These are phyloP conservation scores for Spergularia marina DNA, from an alignment of 148 eudicot genomes.

Conservation along the genomic window DNA sequence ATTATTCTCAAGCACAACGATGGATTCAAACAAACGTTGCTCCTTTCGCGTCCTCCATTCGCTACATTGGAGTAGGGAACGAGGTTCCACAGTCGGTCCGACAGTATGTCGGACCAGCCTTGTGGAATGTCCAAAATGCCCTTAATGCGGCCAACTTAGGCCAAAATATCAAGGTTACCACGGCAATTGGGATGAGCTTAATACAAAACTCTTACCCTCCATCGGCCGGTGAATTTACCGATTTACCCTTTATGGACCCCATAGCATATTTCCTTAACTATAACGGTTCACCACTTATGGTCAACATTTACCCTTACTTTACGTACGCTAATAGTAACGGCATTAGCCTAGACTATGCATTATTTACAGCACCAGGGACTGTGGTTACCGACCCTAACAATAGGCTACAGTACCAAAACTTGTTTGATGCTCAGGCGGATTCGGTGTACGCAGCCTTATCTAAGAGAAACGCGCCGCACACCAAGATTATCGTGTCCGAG, in stretches of 20 bases:
- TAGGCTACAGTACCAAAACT: constrained; percentile 28
- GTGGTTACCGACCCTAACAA: constrained; percentile 21
- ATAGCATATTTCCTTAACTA: constrained; percentile 20
- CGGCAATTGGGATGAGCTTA: constrained; percentile 10
- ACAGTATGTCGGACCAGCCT: constrained; percentile 6
- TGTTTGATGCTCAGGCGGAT: constrained; percentile 36
- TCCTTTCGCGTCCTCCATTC: constrained; percentile 14
- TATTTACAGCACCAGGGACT: constrained; percentile 30
- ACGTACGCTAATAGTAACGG: neutral
- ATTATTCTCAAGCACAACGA: constrained; percentile 17
- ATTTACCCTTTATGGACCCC: constrained; percentile 13
- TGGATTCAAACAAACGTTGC: constrained; percentile 19
- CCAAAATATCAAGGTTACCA: constrained; percentile 11
- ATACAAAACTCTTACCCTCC: constrained; percentile 31
- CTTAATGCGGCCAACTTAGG: constrained; percentile 15
- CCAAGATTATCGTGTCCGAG: constrained; percentile 23
- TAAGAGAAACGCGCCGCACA: constrained; percentile 3
- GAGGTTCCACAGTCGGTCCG: constrained; percentile 2
- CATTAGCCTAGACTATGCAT: constrained; percentile 28
- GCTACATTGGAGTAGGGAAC: constrained; percentile 23
- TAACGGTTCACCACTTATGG: constrained; percentile 27
- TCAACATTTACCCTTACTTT: constrained; percentile 42
- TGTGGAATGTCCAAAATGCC: constrained; percentile 12
- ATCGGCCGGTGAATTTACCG: constrained; percentile 22
- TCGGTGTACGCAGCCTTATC: constrained; percentile 29